phyloP scores from a whole-genome alignment of 2,329 filamentous ascomycete genomes.

The Parastagonospora nodorum region DNA sequence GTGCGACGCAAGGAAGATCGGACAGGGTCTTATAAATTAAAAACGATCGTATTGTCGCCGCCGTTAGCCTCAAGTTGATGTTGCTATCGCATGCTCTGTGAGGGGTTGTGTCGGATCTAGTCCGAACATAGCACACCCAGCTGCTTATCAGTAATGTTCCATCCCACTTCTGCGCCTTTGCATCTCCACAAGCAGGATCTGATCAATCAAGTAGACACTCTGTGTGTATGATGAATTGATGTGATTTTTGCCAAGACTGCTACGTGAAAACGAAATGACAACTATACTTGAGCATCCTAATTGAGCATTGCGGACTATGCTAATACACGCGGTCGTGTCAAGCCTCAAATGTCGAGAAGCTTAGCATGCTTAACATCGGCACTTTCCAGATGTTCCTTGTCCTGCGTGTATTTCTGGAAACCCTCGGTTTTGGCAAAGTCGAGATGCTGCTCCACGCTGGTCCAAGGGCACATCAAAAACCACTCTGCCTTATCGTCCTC shows the following conservation, averaged over 20 bases:
- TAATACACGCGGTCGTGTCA: too few species aligned
- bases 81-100: conserved; percentile 9
- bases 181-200: too few species aligned
- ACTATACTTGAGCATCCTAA: too few species aligned
- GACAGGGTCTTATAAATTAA: neutral
- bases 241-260: too few species aligned
- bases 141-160: conserved; percentile 10
- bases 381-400: conserved; percentile 19
- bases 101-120: conserved; percentile 16
- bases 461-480: conserved; percentile 50
- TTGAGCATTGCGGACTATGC: too few species aligned
- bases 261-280: too few species aligned
- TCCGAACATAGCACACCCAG: conserved; percentile 16
- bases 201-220: too few species aligned
- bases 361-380: conserved; percentile 33
- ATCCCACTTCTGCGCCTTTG: conserved; percentile 6
- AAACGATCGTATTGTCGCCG: too few species aligned
- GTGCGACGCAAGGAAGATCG: neutral
- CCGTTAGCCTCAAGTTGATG: neutral
- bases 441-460: conserved; percentile 40
- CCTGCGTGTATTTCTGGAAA: conserved; percentile 33
- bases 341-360: conserved; percentile 18
- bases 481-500: conserved; percentile 47
- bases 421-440: conserved; percentile 41
- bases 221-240: too few species aligned